phyloP scores from a whole-genome alignment of 495 filamentous ascomycete genomes.

The Corynascus novoguineensis region DNA sequence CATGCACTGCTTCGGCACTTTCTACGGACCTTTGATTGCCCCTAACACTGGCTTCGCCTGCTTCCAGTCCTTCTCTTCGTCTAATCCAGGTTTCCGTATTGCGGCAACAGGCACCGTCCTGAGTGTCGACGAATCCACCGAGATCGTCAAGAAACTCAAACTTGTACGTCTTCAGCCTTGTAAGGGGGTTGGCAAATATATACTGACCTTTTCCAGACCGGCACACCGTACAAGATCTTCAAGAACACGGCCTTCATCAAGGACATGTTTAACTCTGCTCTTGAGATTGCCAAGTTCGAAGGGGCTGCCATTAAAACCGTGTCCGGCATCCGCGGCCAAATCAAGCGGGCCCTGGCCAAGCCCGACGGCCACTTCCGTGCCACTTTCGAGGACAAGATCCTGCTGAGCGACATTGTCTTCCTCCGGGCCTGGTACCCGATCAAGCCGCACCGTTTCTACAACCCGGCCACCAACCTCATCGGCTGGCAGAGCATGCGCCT shows the following conservation, averaged over 20 bases:
- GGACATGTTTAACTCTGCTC: slow-evolving; percentile 88
- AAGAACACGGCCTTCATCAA: slow-evolving; percentile 98
- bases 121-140: slow-evolving; percentile 84
- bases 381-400: slow-evolving; percentile 95
- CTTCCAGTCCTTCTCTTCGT: slow-evolving; percentile 83
- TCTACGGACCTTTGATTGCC: slow-evolving; percentile 89
- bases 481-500: slow-evolving; percentile 86
- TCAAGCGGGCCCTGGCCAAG: slow-evolving; percentile 86
- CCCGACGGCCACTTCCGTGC: slow-evolving; percentile 93
- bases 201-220: slow-evolving; percentile 23
- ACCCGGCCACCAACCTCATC: slow-evolving; percentile 88
- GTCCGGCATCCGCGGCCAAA: slow-evolving; percentile 90
- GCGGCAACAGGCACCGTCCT: slow-evolving; percentile 90
- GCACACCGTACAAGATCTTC: slow-evolving; percentile 88
- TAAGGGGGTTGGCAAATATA: not conserved
- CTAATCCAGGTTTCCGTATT: slow-evolving; percentile 86
- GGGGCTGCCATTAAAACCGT: slow-evolving; percentile 93
- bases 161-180: slow-evolving; percentile 41
- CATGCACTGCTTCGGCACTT: slow-evolving; percentile 95
- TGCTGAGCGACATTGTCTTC: slow-evolving; percentile 96
- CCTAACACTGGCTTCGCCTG: slow-evolving; percentile 94
- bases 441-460: slow-evolving; percentile 92
- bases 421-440: slow-evolving; percentile 94
- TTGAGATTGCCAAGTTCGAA: slow-evolving; percentile 98
- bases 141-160: slow-evolving; percentile 99